These are phyloP conservation scores for bread wheat (Triticum aestivum) DNA, from an alignment of 176 grass and related monocot genomes.

Conservation along the genomic window IWGSC_CS_RefSeq_v2.1 NC_057808.1:56686229-56686728, in stretches of 20 bases:
- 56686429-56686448: slow-evolving; percentile 79
- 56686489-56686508: neutral
- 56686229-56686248: neutral
- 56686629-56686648: slow-evolving; percentile 59
- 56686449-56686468: neutral
- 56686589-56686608: slow-evolving; percentile 90
- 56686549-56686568: slow-evolving; percentile 74
- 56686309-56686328: neutral
- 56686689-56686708: neutral
- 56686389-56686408: slow-evolving; percentile 40
- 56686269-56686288: neutral
- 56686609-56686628: slow-evolving; percentile 58
- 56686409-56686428: slow-evolving; percentile 49
- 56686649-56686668: neutral
- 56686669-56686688: neutral
- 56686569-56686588: slow-evolving; percentile 92
- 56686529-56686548: neutral
- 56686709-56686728: too few relatives aligned
- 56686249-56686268: neutral
- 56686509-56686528: neutral
- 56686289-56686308: neutral
- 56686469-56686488: slow-evolving; percentile 12
- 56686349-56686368: slow-evolving; percentile 66
- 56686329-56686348: neutral
- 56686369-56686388: slow-evolving; percentile 94